Evolutionary conservation across 1,139 yeast genomes (phyloP), one percentile per base, ranked within the genome.

Genomic region (Saccharomyces hybrid): DNA sequence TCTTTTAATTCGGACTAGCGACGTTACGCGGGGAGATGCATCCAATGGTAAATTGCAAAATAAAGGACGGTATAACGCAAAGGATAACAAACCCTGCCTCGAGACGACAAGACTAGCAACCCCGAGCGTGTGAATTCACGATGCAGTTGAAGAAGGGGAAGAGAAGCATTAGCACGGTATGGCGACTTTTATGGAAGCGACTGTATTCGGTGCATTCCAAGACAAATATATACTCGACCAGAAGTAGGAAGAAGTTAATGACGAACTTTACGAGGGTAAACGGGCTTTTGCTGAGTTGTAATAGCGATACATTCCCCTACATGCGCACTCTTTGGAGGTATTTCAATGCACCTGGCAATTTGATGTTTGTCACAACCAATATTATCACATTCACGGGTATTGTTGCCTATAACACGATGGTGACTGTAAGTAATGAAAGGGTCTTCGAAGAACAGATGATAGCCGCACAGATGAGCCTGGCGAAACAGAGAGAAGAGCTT

Each of bases 361-460:
- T 66, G 4, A 59, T 65, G 61, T 68, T 68, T 55, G 69, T 68
- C n/a, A 65, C 71, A 4, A 65, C 69, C 6, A 68, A 68, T 55
- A 54, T 68, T 2, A 61, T 66, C 4, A 60, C 69, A 3, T 62
- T 68, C 53, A 61, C 63, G 7, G 70, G 69, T 6, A 56, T 68
- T 21, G 66, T 67, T 27, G 60, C 69, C 9, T 65, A 63, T 54
- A 61, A 64, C 47, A 62, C 70, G 6, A 32, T 66, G 47, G 59
- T 58, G 11, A 55, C 58, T 44, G 50, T 60, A 12, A 58, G 56
- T 14, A 56, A 57, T 48, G 66, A 59, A 49, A 51, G 54, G 21
- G 38, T 47, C 21, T 50, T 31, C 31, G 52, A 50, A 21, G 52
- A 50, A 9, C 42, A 48, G 44, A 27, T 50, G 42, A 48, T 29